Evolutionary conservation across 257 asterid genomes (phyloP).

Genomic region (Ajuga chamaepitys): DNA sequence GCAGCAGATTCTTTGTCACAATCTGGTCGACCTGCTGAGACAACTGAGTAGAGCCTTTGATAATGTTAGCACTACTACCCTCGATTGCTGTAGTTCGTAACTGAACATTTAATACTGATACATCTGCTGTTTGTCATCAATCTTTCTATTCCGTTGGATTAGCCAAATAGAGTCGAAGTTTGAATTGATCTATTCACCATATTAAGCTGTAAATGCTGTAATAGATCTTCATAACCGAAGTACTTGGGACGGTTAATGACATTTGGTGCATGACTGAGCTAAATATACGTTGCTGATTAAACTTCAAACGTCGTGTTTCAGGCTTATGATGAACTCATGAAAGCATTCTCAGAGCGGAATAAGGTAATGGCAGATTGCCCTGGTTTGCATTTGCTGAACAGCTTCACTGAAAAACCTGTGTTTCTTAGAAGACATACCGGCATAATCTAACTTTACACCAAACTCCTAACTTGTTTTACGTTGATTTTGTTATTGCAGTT

Average conservation of each 20-base stretch:
- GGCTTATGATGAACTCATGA: conserved; percentile 92
- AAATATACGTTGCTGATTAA: not conserved
- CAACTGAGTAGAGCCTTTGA: conserved; percentile 93
- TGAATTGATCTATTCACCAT: not conserved
- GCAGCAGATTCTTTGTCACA: conserved; percentile 79
- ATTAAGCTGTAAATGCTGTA: not conserved
- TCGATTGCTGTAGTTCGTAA: conserved; percentile 16
- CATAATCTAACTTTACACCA: not conserved
- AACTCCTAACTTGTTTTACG: not conserved
- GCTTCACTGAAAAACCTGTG: conserved; percentile 5
- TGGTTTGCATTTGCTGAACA: not conserved
- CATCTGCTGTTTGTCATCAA: conserved; percentile 3
- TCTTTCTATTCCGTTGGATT: not conserved
- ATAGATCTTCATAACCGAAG: not conserved
- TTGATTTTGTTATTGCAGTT: conserved; percentile 42
- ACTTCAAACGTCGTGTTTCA: conserved; percentile 27
- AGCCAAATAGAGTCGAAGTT: not conserved
- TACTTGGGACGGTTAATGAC: not conserved
- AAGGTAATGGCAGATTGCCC: conserved; percentile 42
- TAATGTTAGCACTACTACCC: conserved; percentile 45
- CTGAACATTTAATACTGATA: not conserved
- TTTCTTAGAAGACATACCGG: not conserved
- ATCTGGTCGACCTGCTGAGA: conserved; percentile 84
- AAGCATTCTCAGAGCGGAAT: conserved; percentile 90
- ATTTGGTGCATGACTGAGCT: too few relatives aligned